A percentile compares a stretch with the other conserved stretches of the same genome.
Evolutionary conservation across 768 basidiomycete genomes (phyloP).

Genomic region (Tricholoma sp.): DNA sequence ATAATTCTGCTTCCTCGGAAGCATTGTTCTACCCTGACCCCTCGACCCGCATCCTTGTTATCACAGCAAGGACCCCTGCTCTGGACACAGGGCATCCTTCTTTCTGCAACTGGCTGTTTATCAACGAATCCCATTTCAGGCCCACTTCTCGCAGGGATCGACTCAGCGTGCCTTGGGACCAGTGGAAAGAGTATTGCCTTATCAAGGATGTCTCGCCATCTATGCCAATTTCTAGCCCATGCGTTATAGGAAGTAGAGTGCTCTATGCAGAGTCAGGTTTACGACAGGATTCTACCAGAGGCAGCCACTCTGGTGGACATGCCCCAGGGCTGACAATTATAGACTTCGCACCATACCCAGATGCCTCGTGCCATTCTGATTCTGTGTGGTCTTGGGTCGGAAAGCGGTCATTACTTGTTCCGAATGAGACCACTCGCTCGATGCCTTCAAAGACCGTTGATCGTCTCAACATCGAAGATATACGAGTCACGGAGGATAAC

Average conservation of each 20-base stretch:
- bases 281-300: slow-evolving; percentile 12
- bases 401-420: slow-evolving; percentile 32
- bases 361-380: slow-evolving; percentile 22
- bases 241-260: slow-evolving; percentile 41
- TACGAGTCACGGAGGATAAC: slow-evolving; percentile 57
- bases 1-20: slow-evolving; percentile 29
- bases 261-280: slow-evolving; percentile 40
- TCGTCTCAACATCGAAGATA: slow-evolving; percentile 41
- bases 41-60: slow-evolving; percentile 40
- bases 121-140: slow-evolving; percentile 49
- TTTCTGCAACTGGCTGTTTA: slow-evolving; percentile 44
- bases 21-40: slow-evolving; percentile 59
- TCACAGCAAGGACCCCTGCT: slow-evolving; percentile 38
- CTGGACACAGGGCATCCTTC: slow-evolving; percentile 22
- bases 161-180: slow-evolving; percentile 45
- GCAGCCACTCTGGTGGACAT: slow-evolving; percentile 6
- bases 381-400: slow-evolving; percentile 39
- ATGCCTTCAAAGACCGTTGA: slow-evolving; percentile 41
- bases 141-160: slow-evolving; percentile 39
- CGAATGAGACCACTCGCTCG: slow-evolving; percentile 37
- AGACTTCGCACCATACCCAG: slow-evolving; percentile 40
- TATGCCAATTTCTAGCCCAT: slow-evolving; percentile 32
- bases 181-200: slow-evolving; percentile 49
- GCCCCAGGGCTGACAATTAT: slow-evolving; percentile 32
- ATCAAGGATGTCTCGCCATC: slow-evolving; percentile 35